Conservation (phyloP, 495 filamentous ascomycete genomes). For the Podospora bellae-mahoneyi region DNA sequence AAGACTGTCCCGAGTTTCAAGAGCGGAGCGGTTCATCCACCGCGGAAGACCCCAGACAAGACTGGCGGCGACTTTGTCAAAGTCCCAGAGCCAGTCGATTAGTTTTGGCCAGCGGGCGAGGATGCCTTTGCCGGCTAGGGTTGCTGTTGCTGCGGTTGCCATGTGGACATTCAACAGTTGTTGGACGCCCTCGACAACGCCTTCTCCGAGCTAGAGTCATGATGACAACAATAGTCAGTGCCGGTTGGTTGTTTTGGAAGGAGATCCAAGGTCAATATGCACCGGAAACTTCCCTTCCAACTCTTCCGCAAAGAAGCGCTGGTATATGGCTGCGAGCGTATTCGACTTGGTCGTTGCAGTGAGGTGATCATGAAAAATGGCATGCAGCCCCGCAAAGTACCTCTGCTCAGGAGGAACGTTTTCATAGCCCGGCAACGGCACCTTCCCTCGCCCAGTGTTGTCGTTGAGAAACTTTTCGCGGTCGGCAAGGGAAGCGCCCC, state of each 20-base stretch:
- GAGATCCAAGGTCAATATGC: background rate
- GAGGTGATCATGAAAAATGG: conserved; percentile 21
- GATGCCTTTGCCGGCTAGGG: conserved; percentile 23
- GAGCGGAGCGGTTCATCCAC: conserved; percentile 59
- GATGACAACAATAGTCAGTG: too few species aligned
- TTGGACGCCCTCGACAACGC: conserved; percentile 12
- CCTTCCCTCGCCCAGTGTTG: conserved; percentile 16
- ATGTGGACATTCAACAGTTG: conserved; percentile 23
- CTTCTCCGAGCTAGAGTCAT: conserved; percentile 11
- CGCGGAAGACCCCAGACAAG: conserved; percentile 28
- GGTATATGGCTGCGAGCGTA: conserved; percentile 18
- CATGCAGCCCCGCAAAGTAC: conserved; percentile 24
- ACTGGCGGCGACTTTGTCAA: conserved; percentile 15
- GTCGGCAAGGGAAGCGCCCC: conserved; percentile 12
- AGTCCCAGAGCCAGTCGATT: conserved; percentile 25
- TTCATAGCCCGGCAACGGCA: conserved; percentile 10
- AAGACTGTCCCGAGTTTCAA: conserved; percentile 23
- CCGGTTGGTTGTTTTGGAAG: background rate
- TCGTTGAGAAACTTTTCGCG: conserved; percentile 21
- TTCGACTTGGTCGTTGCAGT: conserved; percentile 8
- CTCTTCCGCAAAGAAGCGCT: conserved; percentile 12
- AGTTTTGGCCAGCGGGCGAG: conserved; percentile 25
- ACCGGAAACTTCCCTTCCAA: conserved; percentile 8
- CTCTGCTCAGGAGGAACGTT: conserved; percentile 14
- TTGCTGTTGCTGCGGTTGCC: conserved; percentile 15